A percentile compares a stretch with the other conserved stretches of the same genome.
phyloP scores from a whole-genome alignment of 2,329 filamentous ascomycete genomes.

The Botryotinia calthae region DNA sequence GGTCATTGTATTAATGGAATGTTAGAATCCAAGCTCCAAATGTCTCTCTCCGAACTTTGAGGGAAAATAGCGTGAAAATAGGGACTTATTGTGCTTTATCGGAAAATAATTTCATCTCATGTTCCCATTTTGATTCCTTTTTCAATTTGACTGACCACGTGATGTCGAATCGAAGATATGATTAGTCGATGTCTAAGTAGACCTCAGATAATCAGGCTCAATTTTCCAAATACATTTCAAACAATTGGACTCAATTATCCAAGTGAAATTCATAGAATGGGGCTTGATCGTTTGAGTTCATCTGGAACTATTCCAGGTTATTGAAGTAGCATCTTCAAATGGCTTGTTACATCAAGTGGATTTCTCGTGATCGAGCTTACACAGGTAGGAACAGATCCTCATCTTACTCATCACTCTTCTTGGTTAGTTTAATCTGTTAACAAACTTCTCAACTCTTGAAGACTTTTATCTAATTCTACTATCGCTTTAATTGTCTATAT shows the following conservation, averaged over 20 bases:
- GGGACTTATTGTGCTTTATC: not conserved
- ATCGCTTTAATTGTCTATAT: too few species aligned
- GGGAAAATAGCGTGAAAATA: not conserved
- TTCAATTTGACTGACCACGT: not conserved
- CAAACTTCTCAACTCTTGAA: too few species aligned
- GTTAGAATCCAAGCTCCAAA: not conserved
- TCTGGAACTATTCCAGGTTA: not conserved
- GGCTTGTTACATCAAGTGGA: not conserved
- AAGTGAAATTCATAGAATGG: not conserved
- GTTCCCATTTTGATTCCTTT: not conserved
- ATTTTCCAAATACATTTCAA: not conserved
- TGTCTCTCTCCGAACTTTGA: not conserved
- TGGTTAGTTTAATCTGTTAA: not conserved
- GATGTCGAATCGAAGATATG: not conserved
- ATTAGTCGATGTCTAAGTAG: not conserved
- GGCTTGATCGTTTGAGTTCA: not conserved
- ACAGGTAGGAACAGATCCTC: not conserved
- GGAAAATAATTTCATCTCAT: not conserved
- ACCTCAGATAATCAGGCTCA: not conserved
- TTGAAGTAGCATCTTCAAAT: not conserved
- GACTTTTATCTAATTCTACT: too few species aligned
- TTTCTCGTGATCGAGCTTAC: not conserved
- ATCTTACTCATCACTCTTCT: not conserved
- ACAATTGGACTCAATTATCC: fast-evolving
- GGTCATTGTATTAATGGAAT: not conserved